phyloP scores from a whole-genome alignment of 768 basidiomycete species.

The Krasilnikovozyma curviuscula region DNA sequence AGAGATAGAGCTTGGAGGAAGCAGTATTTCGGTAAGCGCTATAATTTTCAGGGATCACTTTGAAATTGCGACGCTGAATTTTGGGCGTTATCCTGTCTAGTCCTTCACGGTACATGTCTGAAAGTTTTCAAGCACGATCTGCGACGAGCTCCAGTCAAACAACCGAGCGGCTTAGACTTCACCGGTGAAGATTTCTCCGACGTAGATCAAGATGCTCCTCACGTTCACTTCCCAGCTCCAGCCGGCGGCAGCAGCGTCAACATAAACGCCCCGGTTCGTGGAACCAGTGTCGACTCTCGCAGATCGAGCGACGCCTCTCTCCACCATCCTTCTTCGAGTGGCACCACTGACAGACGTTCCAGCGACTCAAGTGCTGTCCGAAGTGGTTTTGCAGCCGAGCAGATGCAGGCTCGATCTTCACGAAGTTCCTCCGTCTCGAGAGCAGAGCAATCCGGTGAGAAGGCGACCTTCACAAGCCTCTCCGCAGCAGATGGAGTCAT shows the following conservation, averaged over 20 bases:
- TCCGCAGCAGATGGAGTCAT: neutral
- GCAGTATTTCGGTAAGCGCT: slow-evolving; percentile 38
- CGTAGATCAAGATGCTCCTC: slow-evolving; percentile 1
- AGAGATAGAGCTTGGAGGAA: slow-evolving; percentile 81
- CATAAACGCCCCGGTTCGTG: too few species aligned
- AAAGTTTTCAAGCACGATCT: slow-evolving; percentile 37
- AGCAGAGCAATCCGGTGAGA: neutral
- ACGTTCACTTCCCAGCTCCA: slow-evolving; percentile 12
- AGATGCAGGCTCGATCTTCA: neutral
- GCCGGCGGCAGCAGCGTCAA: too few species aligned
- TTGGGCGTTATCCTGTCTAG: slow-evolving; percentile 18
- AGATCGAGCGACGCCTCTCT: slow-evolving; percentile 1
- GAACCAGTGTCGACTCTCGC: neutral
- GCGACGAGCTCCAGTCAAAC: slow-evolving; percentile 11
- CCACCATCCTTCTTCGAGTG: neutral
- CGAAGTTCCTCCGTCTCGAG: neutral
- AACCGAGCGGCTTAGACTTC: neutral
- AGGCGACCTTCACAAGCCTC: neutral
- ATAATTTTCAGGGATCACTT: neutral
- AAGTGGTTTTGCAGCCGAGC: neutral
- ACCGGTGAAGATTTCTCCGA: neutral
- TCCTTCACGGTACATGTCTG: slow-evolving; percentile 80
- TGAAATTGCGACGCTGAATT: neutral
- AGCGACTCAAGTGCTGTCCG: neutral
- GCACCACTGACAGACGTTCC: neutral